Evolutionary conservation across 1,284 basidiomycete genomes (phyloP), one percentile per base, ranked within the genome.

Genomic region (Cutaneotrichosporon sp.): DNA sequence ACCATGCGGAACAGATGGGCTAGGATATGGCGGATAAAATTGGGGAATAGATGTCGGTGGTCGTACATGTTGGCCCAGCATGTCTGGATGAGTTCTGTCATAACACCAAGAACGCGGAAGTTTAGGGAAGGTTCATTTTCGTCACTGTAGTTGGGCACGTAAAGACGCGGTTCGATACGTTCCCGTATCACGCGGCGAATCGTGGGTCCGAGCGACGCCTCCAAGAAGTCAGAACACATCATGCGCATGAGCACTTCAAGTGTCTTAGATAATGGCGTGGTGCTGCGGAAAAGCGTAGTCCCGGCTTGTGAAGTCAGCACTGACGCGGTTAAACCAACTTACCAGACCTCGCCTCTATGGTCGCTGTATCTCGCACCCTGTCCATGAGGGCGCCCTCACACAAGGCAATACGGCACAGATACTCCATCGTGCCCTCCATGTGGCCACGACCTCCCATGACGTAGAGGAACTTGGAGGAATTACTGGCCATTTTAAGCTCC

Each of bases 41-140:
- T 54, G 8, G 66, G 64, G 33, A 68, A 63, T 9, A 54, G 24
- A 14, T 59, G 52, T 37, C 66, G 57, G 41, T 61, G 54, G 60
- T 60, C 46, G 39, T 68, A 66, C 55, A 68, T 61, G 49, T 65
- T 54, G 0, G 31, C 42, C 62, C 61, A 65, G 46, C 63, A 66
- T 17, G 47, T 38, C 26, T 62, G 37, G 11, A 61, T 51, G 1
- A 66, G 41, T 8, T 50, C 35, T 2, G 39, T 42, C 37, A 66
- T 33, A 4, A 34, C 32, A 1, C 20, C 32, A 3, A 56, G 17
- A 10, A 32, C 44, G 12, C 46, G 46, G 38, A 44, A 51, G 46
- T 55, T 51, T 27, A 55, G 32, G 2, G 51, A 38, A 17, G 51
- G 34, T 27, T 46, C 25, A 16, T 35, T 31, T 5, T 32, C n/a